A percentile compares a stretch with the other conserved stretches of the same genome.
Evolutionary conservation across 805 yeast species (phyloP).

Genomic region (Metschnikowia bowlesiae): DNA sequence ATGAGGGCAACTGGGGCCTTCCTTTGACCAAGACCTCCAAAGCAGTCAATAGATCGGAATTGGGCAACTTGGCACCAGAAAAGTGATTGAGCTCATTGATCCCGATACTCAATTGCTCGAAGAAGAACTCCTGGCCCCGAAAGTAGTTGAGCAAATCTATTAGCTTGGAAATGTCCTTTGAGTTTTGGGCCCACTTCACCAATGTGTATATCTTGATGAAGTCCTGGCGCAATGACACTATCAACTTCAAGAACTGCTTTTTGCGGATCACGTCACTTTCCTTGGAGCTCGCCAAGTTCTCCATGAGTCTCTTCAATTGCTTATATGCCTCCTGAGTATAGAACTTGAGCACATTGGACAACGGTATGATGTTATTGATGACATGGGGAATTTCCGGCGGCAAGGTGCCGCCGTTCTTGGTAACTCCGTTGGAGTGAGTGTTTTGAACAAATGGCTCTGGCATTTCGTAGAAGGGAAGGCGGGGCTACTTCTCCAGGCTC

Average conservation of each 20-base stretch:
- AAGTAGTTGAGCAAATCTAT: conserved; percentile 90
- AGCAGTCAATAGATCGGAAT: conserved; percentile 85
- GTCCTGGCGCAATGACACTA: conserved; percentile 75
- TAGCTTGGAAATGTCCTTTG: conserved; percentile 64
- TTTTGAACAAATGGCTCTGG: conserved; percentile 2
- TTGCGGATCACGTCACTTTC: conserved; percentile 63
- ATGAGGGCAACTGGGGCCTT: conserved; percentile 67
- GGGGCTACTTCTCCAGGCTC: not conserved
- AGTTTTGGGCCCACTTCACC: conserved; percentile 79
- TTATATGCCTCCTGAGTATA: conserved; percentile 59
- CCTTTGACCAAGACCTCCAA: conserved; percentile 79
- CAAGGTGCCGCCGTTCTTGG: not conserved
- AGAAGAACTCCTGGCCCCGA: conserved; percentile 70
- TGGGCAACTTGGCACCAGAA: conserved; percentile 88
- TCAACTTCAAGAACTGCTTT: conserved; percentile 58
- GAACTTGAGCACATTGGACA: conserved; percentile 54
- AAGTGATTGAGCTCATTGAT: conserved; percentile 65
- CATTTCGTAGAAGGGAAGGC: not conserved
- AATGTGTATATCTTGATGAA: conserved; percentile 80
- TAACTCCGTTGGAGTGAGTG: not conserved
- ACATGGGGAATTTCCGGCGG: conserved; percentile 63
- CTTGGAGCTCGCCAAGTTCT: conserved; percentile 48
- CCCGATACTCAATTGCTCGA: conserved; percentile 55
- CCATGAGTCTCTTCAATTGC: conserved; percentile 57
- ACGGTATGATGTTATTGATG: conserved; percentile 62